Conservation (phyloP, 208 protist species). For the Borovskyia barvae region DNA sequence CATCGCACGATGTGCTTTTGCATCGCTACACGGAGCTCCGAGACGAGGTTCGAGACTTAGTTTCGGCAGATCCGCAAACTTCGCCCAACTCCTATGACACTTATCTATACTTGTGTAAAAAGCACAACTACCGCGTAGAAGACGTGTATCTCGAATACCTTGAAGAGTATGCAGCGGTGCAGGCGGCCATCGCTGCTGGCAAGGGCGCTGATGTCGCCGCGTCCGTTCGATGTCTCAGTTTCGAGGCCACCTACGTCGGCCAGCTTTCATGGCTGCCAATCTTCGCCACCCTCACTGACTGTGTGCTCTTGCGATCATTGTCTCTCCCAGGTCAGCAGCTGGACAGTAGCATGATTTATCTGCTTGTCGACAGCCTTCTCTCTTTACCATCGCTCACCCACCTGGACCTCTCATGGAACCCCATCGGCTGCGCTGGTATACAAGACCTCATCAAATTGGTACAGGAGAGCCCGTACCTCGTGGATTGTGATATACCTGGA, state of each 20-base stretch:
- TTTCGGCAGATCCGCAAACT: constrained; percentile 1
- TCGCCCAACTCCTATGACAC: constrained; percentile 4
- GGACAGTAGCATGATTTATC: constrained; percentile 34
- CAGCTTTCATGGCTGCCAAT: constrained; percentile 31
- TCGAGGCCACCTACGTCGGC: constrained; percentile 41
- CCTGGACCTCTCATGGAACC: constrained; percentile 66
- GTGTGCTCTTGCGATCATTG: constrained; percentile 34
- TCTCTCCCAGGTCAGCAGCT: constrained; percentile 39
- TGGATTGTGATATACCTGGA: constrained; percentile 33
- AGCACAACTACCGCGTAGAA: background rate
- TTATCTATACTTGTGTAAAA: constrained; percentile 2
- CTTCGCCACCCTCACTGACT: constrained; percentile 42
- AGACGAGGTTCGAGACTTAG: background rate
- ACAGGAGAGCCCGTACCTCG: constrained; percentile 21
- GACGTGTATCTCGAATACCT: constrained; percentile 4
- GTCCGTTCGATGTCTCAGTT: constrained; percentile 24
- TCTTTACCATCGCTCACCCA: constrained; percentile 18
- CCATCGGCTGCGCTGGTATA: constrained; percentile 56
- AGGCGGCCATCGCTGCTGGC: constrained; percentile 1
- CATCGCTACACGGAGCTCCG: constrained; percentile 1
- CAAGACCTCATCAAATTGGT: constrained; percentile 37
- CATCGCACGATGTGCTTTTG: background rate
- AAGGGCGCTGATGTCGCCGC: background rate
- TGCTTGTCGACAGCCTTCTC: constrained; percentile 34
- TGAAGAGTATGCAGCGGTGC: background rate